Evolutionary conservation across 1,284 basidiomycete species (phyloP), one percentile per base, ranked within the genome.

Genomic region (Leccinum pachyderme): DNA sequence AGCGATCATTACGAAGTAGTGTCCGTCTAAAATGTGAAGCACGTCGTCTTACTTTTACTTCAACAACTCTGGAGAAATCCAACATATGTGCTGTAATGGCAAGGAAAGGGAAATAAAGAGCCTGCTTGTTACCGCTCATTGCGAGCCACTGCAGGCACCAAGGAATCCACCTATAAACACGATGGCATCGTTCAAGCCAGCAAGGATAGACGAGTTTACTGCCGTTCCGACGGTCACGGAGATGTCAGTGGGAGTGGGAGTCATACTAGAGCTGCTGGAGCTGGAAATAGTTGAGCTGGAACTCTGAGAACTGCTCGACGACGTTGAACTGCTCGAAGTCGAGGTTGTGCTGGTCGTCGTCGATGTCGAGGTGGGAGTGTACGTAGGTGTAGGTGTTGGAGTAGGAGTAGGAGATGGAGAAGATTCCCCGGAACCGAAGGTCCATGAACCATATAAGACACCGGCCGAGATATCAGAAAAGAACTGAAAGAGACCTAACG

Each of bases 401-500:
- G 70, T 60, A 2, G 67, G 59, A 3, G 68, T 57, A 3, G 66
- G 51, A 2, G 67, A 18, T 18, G 37, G 37, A 39, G n/a, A 0
- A 3, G 63, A 53, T 7, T 61, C 62, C 52, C 67, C 67, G 33
- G 67, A 68, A 55, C 57, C 66, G 59, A 59, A 76, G 47, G 46
- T 56, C 82, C 81, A 84, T 11, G 60, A 41, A 57, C 77, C 77
- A 35, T 54, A 49, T 59, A 84, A 59, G 43, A 77, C 73, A 55
- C 82, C 84, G 2, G 44, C 64, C 43, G 62, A 61, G 43, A 68
- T 28, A 41, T 60, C 51, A 18, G 69, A 64, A 60, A 81, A 77
- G 63, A 54, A 72, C 41, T 63, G 11, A 74, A 91, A 91, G 41
- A 91, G 78, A 25, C 79, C 75, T 15, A 69, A 59, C 5, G 69